Percentiles rank a stretch among this genome's conserved stretches.
These are phyloP conservation scores for Colletotrichum costaricense DNA, from an alignment of 2,329 filamentous ascomycete genomes.

Conservation along the genomic window DNA sequence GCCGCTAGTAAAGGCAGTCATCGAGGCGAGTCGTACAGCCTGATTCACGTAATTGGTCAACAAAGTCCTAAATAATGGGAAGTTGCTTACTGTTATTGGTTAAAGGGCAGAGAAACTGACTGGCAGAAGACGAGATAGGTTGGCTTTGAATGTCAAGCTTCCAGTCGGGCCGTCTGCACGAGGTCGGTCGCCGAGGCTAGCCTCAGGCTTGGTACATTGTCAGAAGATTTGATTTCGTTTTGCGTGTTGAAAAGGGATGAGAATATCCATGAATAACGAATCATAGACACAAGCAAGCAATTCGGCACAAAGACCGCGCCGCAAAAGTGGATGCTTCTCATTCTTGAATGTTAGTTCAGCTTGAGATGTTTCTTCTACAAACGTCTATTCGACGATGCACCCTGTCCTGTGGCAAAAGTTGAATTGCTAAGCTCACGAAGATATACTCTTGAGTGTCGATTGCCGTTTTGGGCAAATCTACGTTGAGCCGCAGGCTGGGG, in stretches of 20 bases:
- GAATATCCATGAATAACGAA: neutral
- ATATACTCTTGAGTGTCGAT: neutral
- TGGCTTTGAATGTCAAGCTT: neutral
- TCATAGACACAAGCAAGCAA: neutral
- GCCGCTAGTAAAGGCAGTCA: neutral
- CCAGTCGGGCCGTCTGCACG: neutral
- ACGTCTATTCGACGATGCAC: neutral
- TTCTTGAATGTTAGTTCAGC: neutral
- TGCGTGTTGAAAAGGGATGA: neutral
- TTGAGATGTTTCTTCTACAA: neutral
- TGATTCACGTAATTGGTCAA: neutral
- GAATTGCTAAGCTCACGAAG: neutral
- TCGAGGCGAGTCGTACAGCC: neutral
- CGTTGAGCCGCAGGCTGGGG: neutral
- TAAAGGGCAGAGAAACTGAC: neutral
- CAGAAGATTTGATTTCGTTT: neutral
- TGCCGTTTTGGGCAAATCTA: slow-evolving; percentile 6
- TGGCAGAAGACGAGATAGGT: neutral
- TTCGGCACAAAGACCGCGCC: neutral
- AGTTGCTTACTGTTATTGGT: neutral
- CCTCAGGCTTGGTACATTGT: neutral
- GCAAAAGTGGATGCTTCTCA: neutral
- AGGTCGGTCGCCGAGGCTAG: neutral
- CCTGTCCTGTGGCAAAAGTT: neutral
- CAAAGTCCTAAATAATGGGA: neutral